Percentiles rank a stretch among this genome's conserved stretches.
Conservation (phyloP, 345 rosid species). For the Rhodamnia argentea region DNA sequence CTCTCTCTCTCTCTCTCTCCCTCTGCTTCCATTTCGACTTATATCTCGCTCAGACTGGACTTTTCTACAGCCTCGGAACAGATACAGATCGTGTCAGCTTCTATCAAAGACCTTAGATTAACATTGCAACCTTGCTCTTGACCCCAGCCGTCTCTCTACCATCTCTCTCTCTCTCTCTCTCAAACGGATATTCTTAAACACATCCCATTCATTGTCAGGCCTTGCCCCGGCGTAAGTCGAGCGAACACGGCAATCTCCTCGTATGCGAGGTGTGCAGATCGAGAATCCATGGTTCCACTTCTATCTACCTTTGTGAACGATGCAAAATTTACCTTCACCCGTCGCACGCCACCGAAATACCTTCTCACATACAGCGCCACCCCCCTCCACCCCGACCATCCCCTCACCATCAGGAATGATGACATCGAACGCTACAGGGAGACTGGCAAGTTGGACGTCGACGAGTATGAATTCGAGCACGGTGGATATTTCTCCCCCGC, state of each 20-base stretch:
- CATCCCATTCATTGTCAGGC: not conserved
- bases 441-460: not conserved
- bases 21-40: not conserved
- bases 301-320: not conserved
- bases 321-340: constrained; percentile 4
- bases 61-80: not conserved
- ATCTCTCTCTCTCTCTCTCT: too few species aligned
- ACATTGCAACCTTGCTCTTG: too few species aligned
- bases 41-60: not conserved
- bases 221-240: not conserved
- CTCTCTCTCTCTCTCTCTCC: not conserved
- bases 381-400: not conserved
- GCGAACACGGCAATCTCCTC: not conserved
- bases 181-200: not conserved
- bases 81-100: not conserved
- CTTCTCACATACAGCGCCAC: not conserved
- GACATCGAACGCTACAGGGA: not conserved
- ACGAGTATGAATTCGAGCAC: not conserved
- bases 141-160: too few species aligned
- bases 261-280: not conserved
- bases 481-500: too few species aligned
- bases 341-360: not conserved
- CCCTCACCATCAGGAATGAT: not conserved
- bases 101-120: not conserved
- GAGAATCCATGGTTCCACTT: not conserved